Conservation (phyloP, 177 flowering plant genomes). For the Vitis hybrid region DNA sequence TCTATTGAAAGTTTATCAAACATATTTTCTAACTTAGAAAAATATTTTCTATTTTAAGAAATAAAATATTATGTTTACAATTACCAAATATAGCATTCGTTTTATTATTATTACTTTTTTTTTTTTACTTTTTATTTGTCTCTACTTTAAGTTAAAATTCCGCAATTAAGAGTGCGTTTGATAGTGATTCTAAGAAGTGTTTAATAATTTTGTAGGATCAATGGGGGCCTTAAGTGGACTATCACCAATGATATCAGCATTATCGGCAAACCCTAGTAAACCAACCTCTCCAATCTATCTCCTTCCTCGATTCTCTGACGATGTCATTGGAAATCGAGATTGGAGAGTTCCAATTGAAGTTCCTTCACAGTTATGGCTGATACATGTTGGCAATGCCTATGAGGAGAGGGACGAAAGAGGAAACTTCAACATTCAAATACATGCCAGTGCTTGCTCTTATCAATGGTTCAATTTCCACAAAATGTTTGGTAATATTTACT, state of each 20-base stretch:
- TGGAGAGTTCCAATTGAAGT: slow-evolving; percentile 77
- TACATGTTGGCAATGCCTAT: slow-evolving; percentile 81
- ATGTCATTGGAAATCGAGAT: slow-evolving; percentile 27
- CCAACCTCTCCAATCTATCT: slow-evolving; percentile 68
- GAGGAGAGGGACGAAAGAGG: slow-evolving; percentile 43
- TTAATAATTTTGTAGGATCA: slow-evolving; percentile 51
- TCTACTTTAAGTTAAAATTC: too few species aligned
- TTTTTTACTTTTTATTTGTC: too few species aligned
- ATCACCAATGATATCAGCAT: slow-evolving; percentile 91
- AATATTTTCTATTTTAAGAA: too few species aligned
- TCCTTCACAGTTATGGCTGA: slow-evolving; percentile 73
- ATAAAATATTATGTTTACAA: too few species aligned
- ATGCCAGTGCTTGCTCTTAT: slow-evolving; percentile 76
- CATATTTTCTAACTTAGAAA: too few species aligned
- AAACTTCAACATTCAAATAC: slow-evolving; percentile 50
- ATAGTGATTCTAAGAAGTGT: too few species aligned
- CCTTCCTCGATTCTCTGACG: slow-evolving; percentile 63
- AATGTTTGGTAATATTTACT: slow-evolving; percentile 59
- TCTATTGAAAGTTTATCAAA: too few species aligned
- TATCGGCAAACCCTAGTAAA: slow-evolving; percentile 67
- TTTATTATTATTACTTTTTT: too few species aligned
- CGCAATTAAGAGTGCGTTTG: too few species aligned
- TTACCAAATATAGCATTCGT: too few species aligned
- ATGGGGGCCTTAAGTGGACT: slow-evolving; percentile 68
- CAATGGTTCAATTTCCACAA: slow-evolving; percentile 88